Percentiles rank a stretch among this genome's conserved stretches.
These are phyloP conservation scores for Akanthomyces lecanii DNA, from an alignment of 2,329 filamentous ascomycete genomes.

Conservation along the genomic window DNA sequence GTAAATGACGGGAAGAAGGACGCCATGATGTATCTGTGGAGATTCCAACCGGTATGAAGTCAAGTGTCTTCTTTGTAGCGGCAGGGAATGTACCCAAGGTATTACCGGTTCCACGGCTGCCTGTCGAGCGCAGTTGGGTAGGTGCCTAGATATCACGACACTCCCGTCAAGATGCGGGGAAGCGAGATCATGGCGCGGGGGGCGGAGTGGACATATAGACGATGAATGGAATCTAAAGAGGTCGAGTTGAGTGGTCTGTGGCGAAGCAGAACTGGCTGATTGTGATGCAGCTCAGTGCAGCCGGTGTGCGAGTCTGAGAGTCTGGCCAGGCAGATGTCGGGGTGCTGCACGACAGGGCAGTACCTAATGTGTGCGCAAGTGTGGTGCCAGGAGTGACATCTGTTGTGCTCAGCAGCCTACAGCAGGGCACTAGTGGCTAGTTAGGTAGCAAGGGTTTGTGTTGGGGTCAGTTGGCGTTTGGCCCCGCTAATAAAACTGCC, in stretches of 20 bases:
- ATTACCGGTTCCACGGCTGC: background rate
- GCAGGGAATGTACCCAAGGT: background rate
- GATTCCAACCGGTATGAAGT: too few relatives aligned
- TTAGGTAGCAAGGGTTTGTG: too few relatives aligned
- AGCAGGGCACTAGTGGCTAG: too few relatives aligned
- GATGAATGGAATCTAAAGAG: background rate
- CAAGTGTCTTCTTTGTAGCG: background rate
- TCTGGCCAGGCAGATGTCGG: slow-evolving; percentile 2
- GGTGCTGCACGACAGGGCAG: background rate
- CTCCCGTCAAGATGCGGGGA: slow-evolving; percentile 16
- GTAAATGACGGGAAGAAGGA: slow-evolving; percentile 64
- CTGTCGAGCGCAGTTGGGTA: background rate
- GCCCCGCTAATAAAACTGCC: too few relatives aligned
- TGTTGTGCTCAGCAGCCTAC: background rate
- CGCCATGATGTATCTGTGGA: slow-evolving; percentile 51
- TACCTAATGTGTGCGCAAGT: background rate
- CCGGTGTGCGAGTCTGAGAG: background rate
- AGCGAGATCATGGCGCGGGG: slow-evolving; percentile 7
- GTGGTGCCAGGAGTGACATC: background rate
- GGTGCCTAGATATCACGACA: slow-evolving; percentile 4
- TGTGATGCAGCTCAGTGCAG: background rate
- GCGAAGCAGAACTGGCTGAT: background rate
- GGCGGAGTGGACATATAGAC: background rate
- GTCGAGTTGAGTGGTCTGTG: background rate
- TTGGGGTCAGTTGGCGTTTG: too few relatives aligned